These are phyloP conservation scores for Pythium rishiriense DNA, from an alignment of 352 stramenopile genomes.

Conservation along the genomic window DNA sequence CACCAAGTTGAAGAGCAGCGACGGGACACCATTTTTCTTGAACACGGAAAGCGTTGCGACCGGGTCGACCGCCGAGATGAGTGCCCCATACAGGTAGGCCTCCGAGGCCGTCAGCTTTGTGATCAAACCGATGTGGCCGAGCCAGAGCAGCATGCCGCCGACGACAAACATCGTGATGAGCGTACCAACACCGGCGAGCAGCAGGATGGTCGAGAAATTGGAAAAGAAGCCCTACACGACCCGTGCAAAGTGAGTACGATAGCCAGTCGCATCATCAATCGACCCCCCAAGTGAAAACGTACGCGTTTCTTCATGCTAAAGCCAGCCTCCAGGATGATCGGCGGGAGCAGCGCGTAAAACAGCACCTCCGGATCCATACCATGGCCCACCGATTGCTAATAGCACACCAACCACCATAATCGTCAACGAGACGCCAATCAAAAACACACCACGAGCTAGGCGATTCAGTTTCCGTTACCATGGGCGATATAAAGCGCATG, in stretches of 20 bases:
- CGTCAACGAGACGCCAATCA: not conserved
- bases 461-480: too few species aligned
- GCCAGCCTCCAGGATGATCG: slow-evolving; percentile 84
- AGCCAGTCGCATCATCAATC: too few species aligned
- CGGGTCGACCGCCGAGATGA: slow-evolving; percentile 94
- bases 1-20: slow-evolving; percentile 94
- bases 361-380: slow-evolving; percentile 82
- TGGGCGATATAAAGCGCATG: slow-evolving; percentile 78
- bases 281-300: too few species aligned
- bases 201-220: slow-evolving; percentile 87
- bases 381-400: slow-evolving; percentile 79
- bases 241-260: not conserved
- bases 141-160: slow-evolving; percentile 69
- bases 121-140: slow-evolving; percentile 67
- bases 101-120: slow-evolving; percentile 88
- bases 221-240: slow-evolving; percentile 73
- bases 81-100: slow-evolving; percentile 89
- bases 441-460: not conserved
- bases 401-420: too few species aligned
- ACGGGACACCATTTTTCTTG: slow-evolving; percentile 86
- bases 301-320: slow-evolving; percentile 90
- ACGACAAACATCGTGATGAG: slow-evolving; percentile 82
- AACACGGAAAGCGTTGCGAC: slow-evolving; percentile 94
- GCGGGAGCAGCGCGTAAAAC: slow-evolving; percentile 78
- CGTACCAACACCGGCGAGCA: slow-evolving; percentile 79